Evolutionary conservation across 805 yeast species (phyloP), one percentile per base, ranked within the genome.

Genomic region (Brettanomyces sp.): DNA sequence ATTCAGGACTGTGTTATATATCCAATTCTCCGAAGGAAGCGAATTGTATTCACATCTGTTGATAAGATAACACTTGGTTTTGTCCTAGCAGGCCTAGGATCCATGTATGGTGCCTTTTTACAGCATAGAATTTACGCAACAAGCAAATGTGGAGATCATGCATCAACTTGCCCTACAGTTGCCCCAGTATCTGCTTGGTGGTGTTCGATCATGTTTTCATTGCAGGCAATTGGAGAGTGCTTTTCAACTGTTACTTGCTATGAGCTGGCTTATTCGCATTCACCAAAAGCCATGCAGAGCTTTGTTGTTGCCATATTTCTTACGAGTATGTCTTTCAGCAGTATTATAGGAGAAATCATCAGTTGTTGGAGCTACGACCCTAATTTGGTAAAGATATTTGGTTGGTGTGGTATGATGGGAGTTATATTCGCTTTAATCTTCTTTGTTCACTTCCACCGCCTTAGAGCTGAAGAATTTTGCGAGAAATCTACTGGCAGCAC

Each of bases 141-240:
- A 4, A 68, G 74, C 25, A 71, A 71, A 2, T 75, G 80, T 59
- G 79, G 78, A 2, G 55, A 55, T 48, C 30, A 46, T 14, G 63
- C 61, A 1, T 50, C 59, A 1, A 49, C 48, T 12, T 59, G 57
- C 52, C 54, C 33, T 30, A 47, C 45, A 38, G 66, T 58, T 53
- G 57, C 52, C 11, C 55, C 56, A 41, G 57, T 52, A 48, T 55
- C 58, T 4, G 66, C 67, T 21, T 63, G 70, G 69, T 59, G 59
- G 60, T 54, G 58, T 34, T 28, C 57, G 1, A 37, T 51, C 41
- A 56, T 59, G 56, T 73, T 66, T 51, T 56, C 67, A n/a, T 57
- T 74, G 43, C 68, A 69, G 35, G 80, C 80, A 18, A 64, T 68
- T 8, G 74, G 78, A 43, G 80, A 76, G 56, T 74, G 79, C 57